Evolutionary conservation across 352 stramenopile species (phyloP).

Genomic region (Phytophthora agathidicida): DNA sequence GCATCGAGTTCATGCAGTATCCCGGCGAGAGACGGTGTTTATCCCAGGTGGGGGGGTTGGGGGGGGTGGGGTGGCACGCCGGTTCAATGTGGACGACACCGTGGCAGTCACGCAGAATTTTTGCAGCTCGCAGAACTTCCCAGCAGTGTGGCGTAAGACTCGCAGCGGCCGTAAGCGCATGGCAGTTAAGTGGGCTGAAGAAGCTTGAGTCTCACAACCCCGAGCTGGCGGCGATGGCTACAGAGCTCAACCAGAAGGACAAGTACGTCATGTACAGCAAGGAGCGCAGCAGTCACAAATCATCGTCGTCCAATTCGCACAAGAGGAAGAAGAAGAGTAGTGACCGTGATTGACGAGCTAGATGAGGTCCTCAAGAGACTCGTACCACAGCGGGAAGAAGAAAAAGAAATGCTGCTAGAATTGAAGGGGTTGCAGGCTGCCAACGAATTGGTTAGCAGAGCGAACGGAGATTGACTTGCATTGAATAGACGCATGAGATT

Average conservation of each 20-base stretch:
- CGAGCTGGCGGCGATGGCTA: conserved; percentile 80
- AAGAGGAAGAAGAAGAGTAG: conserved; percentile 52
- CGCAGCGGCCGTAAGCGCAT: conserved; percentile 93
- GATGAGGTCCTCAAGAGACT: conserved; percentile 8
- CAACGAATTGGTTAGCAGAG: not conserved
- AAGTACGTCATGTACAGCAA: conserved; percentile 86
- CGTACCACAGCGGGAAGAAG: conserved; percentile 28
- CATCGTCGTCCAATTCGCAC: conserved; percentile 20
- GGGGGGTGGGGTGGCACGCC: conserved; percentile 95
- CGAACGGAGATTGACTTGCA: not conserved
- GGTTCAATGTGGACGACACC: conserved; percentile 92
- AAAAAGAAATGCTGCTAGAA: conserved; percentile 40
- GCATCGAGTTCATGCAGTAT: conserved; percentile 91
- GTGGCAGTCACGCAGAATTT: conserved; percentile 96
- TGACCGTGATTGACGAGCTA: conserved; percentile 25
- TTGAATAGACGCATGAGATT: conserved; percentile 16
- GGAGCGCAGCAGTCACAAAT: conserved; percentile 22
- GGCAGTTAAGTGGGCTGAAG: conserved; percentile 93
- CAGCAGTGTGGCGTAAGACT: conserved; percentile 87
- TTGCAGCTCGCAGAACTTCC: conserved; percentile 91
- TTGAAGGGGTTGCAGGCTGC: not conserved
- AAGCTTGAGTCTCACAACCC: conserved; percentile 83
- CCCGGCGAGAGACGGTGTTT: conserved; percentile 93
- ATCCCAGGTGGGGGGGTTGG: conserved; percentile 92
- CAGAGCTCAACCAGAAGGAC: conserved; percentile 88